phyloP scores from a whole-genome alignment of 768 basidiomycete species.

The Rhizopogon vulgaris region DNA sequence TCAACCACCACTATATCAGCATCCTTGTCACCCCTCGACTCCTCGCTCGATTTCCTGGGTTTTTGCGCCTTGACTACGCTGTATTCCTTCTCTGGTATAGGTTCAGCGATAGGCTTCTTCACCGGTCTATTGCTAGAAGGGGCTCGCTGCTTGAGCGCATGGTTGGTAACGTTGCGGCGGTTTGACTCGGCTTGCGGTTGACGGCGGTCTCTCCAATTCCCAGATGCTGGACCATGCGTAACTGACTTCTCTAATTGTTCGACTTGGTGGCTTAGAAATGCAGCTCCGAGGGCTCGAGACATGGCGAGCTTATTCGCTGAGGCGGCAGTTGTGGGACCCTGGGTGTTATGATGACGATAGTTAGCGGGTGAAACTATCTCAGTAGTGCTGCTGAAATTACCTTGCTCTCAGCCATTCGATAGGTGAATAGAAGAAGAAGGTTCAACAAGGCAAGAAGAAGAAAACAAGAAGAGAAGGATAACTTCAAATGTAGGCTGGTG shows the following conservation, averaged over 20 bases:
- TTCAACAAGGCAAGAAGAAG: too few relatives aligned
- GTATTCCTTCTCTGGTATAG: conserved; percentile 12
- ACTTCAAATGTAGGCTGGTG: background rate
- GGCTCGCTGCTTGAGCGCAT: conserved; percentile 19
- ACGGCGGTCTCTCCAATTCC: conserved; percentile 57
- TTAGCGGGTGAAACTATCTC: background rate
- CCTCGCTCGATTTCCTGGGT: conserved; percentile 19
- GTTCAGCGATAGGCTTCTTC: conserved; percentile 18
- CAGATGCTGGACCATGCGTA: conserved; percentile 42
- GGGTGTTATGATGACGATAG: background rate
- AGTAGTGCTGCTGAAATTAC: background rate
- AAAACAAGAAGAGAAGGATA: background rate
- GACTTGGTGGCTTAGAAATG: conserved; percentile 83
- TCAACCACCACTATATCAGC: conserved; percentile 76
- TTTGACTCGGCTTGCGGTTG: conserved; percentile 18
- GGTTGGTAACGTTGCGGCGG: conserved; percentile 12
- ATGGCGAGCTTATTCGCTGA: conserved; percentile 63
- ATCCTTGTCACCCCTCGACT: conserved; percentile 41
- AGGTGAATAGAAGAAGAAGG: background rate
- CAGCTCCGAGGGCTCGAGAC: conserved; percentile 83
- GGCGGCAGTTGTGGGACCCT: conserved; percentile 21
- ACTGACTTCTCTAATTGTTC: conserved; percentile 82
- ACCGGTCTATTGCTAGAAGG: conserved; percentile 11
- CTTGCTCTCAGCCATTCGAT: conserved; percentile 3
- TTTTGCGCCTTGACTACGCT: conserved; percentile 10